Evolutionary conservation across 2,329 filamentous ascomycete genomes (phyloP).

Genomic region (Ceratocystis cubensis): DNA sequence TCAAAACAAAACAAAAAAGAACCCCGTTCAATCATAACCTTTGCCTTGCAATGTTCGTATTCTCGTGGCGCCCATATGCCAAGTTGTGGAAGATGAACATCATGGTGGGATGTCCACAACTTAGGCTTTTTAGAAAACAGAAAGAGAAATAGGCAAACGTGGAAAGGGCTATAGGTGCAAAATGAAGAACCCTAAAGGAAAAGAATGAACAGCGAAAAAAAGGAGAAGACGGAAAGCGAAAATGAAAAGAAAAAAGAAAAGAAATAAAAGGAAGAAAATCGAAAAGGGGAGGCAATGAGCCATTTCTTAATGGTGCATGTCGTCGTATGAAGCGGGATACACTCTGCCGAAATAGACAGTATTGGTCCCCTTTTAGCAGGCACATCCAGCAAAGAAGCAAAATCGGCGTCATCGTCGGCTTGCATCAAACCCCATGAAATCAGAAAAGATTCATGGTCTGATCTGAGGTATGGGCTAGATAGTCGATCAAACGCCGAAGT

Average conservation of each 20-base stretch:
- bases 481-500: neutral
- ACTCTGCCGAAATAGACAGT: neutral
- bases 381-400: slow-evolving; percentile 3
- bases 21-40: slow-evolving; percentile 23
- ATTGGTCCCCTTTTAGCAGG: neutral
- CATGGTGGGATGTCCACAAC: neutral
- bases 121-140: slow-evolving; percentile 15
- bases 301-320: neutral
- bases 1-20: slow-evolving; percentile 24
- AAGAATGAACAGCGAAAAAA: slow-evolving; percentile 16
- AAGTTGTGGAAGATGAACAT: slow-evolving; percentile 1
- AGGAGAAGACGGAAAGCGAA: slow-evolving; percentile 20
- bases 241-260: slow-evolving; percentile 26
- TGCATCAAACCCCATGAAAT: too few species aligned
- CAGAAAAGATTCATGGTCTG: neutral
- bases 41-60: slow-evolving; percentile 25
- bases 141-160: slow-evolving; percentile 16
- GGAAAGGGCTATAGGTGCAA: slow-evolving; percentile 6
- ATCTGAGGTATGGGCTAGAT: neutral
- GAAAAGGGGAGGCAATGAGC: slow-evolving; percentile 15
- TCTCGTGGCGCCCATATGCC: slow-evolving; percentile 23
- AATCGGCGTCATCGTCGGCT: neutral
- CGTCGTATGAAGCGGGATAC: neutral
- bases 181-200: slow-evolving; percentile 11
- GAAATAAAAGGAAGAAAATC: slow-evolving; percentile 22